A percentile compares a stretch with the other conserved stretches of the same genome.
Evolutionary conservation across 2,329 filamentous ascomycete genomes (phyloP).

Genomic region (Aspergillus hiratsukae): DNA sequence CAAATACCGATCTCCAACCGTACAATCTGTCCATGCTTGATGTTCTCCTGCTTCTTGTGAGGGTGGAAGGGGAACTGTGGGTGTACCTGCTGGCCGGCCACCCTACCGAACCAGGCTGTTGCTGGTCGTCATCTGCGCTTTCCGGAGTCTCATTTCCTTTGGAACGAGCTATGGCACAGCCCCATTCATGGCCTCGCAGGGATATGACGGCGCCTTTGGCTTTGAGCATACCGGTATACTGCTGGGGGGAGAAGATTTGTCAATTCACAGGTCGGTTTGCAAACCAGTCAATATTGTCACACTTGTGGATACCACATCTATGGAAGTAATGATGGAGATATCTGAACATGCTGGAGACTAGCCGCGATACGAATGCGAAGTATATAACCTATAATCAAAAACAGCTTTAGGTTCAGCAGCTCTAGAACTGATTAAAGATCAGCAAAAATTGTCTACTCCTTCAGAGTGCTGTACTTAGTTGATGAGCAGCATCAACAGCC

Average conservation of each 20-base stretch:
- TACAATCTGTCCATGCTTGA: slow-evolving; percentile 39
- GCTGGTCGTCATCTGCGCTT: slow-evolving; percentile 45
- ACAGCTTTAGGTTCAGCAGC: neutral
- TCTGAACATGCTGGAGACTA: too few relatives aligned
- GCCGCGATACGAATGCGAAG: too few relatives aligned
- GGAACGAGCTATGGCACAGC: slow-evolving; percentile 38
- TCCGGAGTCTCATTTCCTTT: slow-evolving; percentile 45
- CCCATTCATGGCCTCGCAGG: slow-evolving; percentile 18
- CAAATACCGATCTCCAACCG: slow-evolving; percentile 48
- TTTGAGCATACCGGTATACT: slow-evolving; percentile 28
- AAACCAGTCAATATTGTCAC: too few relatives aligned
- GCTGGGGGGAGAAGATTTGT: slow-evolving; percentile 31
- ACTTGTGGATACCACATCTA: too few relatives aligned
- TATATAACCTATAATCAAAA: neutral
- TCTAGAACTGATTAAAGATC: too few relatives aligned
- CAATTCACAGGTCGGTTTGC: slow-evolving; percentile 19
- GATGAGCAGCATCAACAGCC: neutral
- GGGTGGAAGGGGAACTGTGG: slow-evolving; percentile 36
- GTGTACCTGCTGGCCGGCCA: slow-evolving; percentile 43
- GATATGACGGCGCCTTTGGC: slow-evolving; percentile 33
- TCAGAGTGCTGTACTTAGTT: neutral
- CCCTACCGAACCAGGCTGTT: slow-evolving; percentile 39
- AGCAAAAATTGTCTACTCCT: too few relatives aligned
- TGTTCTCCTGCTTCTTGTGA: slow-evolving; percentile 39
- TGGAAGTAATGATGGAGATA: too few relatives aligned